Base-by-base conservation (phyloP, 1,284 basidiomycete genomes). In the Cryptococcus jaspeensis region DNA sequence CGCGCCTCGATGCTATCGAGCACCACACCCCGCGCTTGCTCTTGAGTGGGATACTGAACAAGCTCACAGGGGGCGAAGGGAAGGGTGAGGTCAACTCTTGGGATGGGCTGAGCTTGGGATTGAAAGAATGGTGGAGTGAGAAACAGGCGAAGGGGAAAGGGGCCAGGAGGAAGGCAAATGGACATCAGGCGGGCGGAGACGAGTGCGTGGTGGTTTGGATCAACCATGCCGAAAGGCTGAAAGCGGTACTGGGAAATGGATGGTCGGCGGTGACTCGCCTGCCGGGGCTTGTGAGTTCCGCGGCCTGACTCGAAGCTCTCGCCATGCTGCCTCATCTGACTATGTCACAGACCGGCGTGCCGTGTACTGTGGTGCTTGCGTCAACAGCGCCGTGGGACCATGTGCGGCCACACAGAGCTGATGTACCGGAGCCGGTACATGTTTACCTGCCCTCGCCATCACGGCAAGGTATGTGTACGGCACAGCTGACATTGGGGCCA, bases 341-440 rank as follows among this genome's bases (percentile, higher is more conserved):
- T 40, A 49, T 63, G 45, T n/a, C 4, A n/a, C 20, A 71, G 69
- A 57, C 80, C 8, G 79, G 75, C 25, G 64, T 80, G 9, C 79
- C 80, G 2, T 65, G 83, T 20, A 83, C 82, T 1, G 83, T 87
- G 0, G 79, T 92, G 3, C 81, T 92, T 52, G 71, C 88, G 28
- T 90, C 88, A 1, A 80, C 84, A 45, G 79, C 83, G 7, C 81
- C 82, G 16, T 92, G 90, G 90, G 85, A 88, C 61, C 83, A 88
- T 61, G 81, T 91, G 18, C 82, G 85, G 9, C 88, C 89, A 0
- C 73, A 83, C 0, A 72, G 87, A 5, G 88, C 86, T 3, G 86
- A 87, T 25, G 83, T 88, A 0, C 83, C 85, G 0, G 88, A 91
- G 67, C 90, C 90, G 0, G 86, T 87, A 63, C 84, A 85, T 67